These are phyloP conservation scores for Neurospora sp. DNA, from an alignment of 495 filamentous ascomycete species.

Conservation along the genomic window DNA sequence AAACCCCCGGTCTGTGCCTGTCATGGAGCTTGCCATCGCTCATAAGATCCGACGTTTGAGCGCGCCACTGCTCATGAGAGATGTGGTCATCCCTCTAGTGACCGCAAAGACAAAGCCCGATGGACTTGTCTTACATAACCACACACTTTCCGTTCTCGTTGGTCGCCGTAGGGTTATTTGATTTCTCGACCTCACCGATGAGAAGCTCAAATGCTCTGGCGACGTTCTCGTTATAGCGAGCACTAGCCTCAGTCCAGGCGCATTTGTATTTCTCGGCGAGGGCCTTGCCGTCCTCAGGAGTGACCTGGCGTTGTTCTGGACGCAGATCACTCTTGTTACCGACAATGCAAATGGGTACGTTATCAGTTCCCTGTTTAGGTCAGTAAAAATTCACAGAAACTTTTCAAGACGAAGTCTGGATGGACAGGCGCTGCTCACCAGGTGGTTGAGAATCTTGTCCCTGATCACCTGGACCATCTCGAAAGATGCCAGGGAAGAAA, in stretches of 20 bases:
- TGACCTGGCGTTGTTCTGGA: conserved; percentile 85
- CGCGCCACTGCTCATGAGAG: neutral
- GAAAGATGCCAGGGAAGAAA: conserved; percentile 85
- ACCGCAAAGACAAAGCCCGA: neutral
- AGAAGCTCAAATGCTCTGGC: conserved; percentile 86
- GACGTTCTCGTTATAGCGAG: conserved; percentile 89
- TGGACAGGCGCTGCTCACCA: conserved; percentile 47
- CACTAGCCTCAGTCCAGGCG: conserved; percentile 89
- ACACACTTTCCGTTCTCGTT: conserved; percentile 67
- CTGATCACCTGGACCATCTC: conserved; percentile 93
- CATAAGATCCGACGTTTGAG: neutral
- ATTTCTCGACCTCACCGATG: conserved; percentile 91
- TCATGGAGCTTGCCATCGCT: neutral
- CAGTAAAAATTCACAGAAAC: neutral
- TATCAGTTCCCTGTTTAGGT: conserved; percentile 66
- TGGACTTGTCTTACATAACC: conserved; percentile 55
- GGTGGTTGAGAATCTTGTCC: conserved; percentile 94
- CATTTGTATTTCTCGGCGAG: conserved; percentile 81
- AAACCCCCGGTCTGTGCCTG: neutral
- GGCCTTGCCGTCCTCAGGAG: conserved; percentile 68
- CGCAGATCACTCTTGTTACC: conserved; percentile 96
- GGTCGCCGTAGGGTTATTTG: conserved; percentile 80
- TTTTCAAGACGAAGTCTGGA: neutral
- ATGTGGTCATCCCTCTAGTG: neutral
- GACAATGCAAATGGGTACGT: conserved; percentile 86